These are phyloP conservation scores for Echites panduratus DNA, from an alignment of 257 asterid genomes.

Conservation along the genomic window DNA sequence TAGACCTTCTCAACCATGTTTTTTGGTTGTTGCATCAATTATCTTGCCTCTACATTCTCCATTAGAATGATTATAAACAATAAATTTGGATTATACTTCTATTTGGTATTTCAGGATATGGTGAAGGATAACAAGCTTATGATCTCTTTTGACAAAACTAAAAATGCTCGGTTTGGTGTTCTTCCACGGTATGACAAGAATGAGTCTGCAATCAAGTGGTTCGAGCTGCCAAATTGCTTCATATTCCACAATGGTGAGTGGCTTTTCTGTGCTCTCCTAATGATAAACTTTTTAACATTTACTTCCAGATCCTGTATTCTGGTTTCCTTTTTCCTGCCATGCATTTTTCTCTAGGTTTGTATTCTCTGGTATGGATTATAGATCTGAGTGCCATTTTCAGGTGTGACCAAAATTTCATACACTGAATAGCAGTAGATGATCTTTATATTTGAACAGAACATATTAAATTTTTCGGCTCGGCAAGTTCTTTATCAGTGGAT, in stretches of 20 bases:
- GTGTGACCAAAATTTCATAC: neutral
- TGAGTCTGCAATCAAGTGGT: slow-evolving; percentile 83
- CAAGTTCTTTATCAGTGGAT: neutral
- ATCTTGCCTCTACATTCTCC: neutral
- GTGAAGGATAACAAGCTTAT: slow-evolving; percentile 67
- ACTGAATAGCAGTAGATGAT: neutral
- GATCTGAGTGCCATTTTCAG: neutral
- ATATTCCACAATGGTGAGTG: slow-evolving; percentile 91
- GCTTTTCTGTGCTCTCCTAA: slow-evolving; percentile 5
- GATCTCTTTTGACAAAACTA: slow-evolving; percentile 68
- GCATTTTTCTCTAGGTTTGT: neutral
- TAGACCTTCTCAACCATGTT: neutral
- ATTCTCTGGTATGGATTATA: neutral
- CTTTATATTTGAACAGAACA: neutral
- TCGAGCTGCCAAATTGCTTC: slow-evolving; percentile 97
- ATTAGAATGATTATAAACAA: neutral
- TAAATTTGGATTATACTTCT: neutral
- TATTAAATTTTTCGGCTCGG: neutral
- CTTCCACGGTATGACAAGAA: slow-evolving; percentile 88
- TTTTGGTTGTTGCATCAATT: neutral
- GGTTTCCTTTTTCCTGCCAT: neutral
- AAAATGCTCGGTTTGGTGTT: slow-evolving; percentile 86
- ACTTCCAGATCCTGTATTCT: neutral
- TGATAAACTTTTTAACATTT: neutral
- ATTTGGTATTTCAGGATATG: slow-evolving; percentile 68